Percentiles rank a stretch among this genome's conserved stretches.
These are phyloP conservation scores for Piper longum DNA, from an alignment of 164 flowering plant genomes.

Conservation along the genomic window DNA sequence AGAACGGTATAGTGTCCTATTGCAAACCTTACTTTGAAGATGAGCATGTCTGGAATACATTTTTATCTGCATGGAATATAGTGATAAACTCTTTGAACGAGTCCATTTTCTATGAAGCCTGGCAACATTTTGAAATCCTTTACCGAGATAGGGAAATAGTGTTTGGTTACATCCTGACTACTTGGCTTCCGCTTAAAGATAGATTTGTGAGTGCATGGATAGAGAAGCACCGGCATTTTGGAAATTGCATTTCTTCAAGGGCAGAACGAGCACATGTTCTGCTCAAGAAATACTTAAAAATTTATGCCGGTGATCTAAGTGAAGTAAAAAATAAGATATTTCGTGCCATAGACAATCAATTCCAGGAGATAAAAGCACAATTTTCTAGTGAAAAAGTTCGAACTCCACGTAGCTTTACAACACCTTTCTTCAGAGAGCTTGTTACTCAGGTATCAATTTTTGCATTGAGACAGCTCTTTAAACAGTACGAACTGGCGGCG, in stretches of 20 bases:
- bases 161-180: conserved; percentile 1
- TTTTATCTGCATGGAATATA: conserved; percentile 2
- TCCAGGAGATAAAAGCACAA: conserved; percentile 5
- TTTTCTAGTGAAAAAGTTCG: conserved; percentile 2
- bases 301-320: conserved; percentile 4
- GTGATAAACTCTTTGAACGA: conserved; percentile 3
- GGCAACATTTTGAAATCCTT: background rate
- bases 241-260: conserved; percentile 5
- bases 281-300: conserved; percentile 4
- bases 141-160: background rate
- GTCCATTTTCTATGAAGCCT: conserved; percentile 3
- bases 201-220: conserved; percentile 7
- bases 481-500: conserved; percentile 4
- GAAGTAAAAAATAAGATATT: conserved; percentile 5
- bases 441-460: conserved; percentile 2
- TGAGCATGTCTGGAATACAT: conserved; percentile 2
- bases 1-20: conserved; percentile 1
- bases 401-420: conserved; percentile 1
- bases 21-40: conserved; percentile 6
- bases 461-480: conserved; percentile 4
- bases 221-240: conserved; percentile 5
- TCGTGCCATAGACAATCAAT: conserved; percentile 6
- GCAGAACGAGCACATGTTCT: conserved; percentile 7
- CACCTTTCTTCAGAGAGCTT: conserved; percentile 5
- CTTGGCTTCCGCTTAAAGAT: conserved; percentile 9